Evolutionary conservation across 2,329 filamentous ascomycete genomes (phyloP), one percentile per base, ranked within the genome.

Genomic region (Ophiostoma novo-ulmi): DNA sequence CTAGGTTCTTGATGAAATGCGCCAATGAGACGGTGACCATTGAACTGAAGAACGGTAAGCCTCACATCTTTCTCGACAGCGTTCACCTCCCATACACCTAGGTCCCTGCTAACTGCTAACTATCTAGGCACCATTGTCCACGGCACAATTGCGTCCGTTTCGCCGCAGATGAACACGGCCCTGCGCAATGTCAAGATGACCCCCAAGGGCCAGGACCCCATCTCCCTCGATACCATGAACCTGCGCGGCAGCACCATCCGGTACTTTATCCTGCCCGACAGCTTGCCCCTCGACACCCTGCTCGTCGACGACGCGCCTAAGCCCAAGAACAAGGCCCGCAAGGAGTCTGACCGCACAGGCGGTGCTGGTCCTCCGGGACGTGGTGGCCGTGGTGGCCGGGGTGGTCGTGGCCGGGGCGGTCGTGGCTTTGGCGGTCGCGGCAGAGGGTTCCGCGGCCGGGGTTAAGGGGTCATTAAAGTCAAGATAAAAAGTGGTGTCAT

Each of bases 281-380:
- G 92, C 74, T 86, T 99, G 77, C 94, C 94, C 55, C 87, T 99
- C 74, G 95, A 99, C 81, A 97, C 94, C 58, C 87, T 99, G 69
- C 87, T 99, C 73, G 93, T 99, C 76, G 95, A 99, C 80, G 95
- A 99, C 82, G 89, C 93, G 77, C 93, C 94, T 69, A 99, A 99
- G 85, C 94, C 95, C 73, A 98, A 98, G 91, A 99, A 99, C 84
- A 99, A 99, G 89, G 94, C 95, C 36, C 88, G 94, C 79, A 99
- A 99, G 86, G 95, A 98, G 83, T 86, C 85, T 41, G 87, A 88
- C 72, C 83, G 89, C 67, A 86, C 87, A 64, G 83, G 79, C 38
- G 85, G 85, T 64, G 79, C 36, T 85, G 85, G 65, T 80, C 85
- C 44, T 84, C 63, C 88, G 72, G 81, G 85, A 22, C 73, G 75